Base-by-base conservation (phyloP, 108 stramenopile species). In the Nannochloropsis gaditana region DNA sequence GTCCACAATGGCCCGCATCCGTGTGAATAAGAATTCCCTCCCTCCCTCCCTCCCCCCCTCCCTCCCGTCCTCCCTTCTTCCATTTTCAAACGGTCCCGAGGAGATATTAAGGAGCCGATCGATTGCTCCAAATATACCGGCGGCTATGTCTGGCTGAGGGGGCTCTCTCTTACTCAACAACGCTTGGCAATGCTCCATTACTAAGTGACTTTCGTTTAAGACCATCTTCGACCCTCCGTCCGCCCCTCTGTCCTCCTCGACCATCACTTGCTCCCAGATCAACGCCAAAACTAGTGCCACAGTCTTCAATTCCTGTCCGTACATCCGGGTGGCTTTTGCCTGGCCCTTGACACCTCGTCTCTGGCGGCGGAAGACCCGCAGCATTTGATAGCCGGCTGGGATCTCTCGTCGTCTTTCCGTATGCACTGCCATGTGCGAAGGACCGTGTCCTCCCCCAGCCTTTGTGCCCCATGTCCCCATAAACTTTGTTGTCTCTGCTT, bases 21-120 rank as follows among this genome's bases (percentile, higher is more conserved):
- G 15, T 6, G n/a, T n/a, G 59, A 73, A 73, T n/a, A 73, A 73
- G n/a, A 73, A 73, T n/a, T 73, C 59, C 3, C 15, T n/a, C 59
- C 59, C 59, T 73, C 59, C 59, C 59, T 73, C 59, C 59, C n/a
- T 6, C 59, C 59, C 59, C n/a, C 8, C 59, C n/a, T 73, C 59
- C 15, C 59, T 6, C 19, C 59, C n/a, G 8, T n/a, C 8, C 31
- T 31, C 31, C 31, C 31, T 31, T 31, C 31, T 31, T 15, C 59
- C 8, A n/a, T n/a, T n/a, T 73, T 73, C 59, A n/a, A 73, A 73
- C 19, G 59, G 59, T n/a, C 59, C 59, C 19, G 59, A 4, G 3
- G 59, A n/a, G 15, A 73, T n/a, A 73, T 73, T 73, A n/a, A 73
- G n/a, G 19, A 73, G 59, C 2, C 59, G 59, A 73, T 73, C 59